Conservation (phyloP, 2,329 filamentous ascomycete genomes). For the Ilyonectria sp. region DNA sequence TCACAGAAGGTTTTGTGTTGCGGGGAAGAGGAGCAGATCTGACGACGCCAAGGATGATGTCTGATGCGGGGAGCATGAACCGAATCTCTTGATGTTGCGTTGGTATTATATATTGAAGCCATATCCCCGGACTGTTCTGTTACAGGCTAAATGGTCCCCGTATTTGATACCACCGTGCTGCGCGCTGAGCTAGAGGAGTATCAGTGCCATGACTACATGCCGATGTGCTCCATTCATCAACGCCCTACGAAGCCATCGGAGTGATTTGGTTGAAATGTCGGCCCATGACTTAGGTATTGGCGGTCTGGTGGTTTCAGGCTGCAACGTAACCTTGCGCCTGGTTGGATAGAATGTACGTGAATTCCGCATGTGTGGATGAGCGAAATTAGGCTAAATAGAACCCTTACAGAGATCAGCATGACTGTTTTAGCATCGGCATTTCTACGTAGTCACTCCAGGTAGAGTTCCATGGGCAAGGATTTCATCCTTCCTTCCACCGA, state of each 20-base stretch:
- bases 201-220: background rate
- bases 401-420: background rate
- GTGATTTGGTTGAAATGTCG: background rate
- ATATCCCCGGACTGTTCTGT: background rate
- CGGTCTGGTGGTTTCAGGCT: background rate
- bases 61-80: background rate
- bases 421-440: background rate
- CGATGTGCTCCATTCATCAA: background rate
- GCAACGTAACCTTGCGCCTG: background rate
- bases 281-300: background rate
- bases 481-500: background rate
- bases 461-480: background rate
- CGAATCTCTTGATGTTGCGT: background rate
- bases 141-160: background rate
- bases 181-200: background rate
- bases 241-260: background rate
- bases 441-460: background rate
- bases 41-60: background rate
- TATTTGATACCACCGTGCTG: background rate
- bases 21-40: background rate
- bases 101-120: background rate
- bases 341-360: background rate
- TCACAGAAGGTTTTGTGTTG: background rate
- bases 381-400: conserved; percentile 3
- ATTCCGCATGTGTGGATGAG: background rate